Base-by-base conservation (phyloP, 1,284 basidiomycete species). In the Malassezia slooffiae region DNA sequence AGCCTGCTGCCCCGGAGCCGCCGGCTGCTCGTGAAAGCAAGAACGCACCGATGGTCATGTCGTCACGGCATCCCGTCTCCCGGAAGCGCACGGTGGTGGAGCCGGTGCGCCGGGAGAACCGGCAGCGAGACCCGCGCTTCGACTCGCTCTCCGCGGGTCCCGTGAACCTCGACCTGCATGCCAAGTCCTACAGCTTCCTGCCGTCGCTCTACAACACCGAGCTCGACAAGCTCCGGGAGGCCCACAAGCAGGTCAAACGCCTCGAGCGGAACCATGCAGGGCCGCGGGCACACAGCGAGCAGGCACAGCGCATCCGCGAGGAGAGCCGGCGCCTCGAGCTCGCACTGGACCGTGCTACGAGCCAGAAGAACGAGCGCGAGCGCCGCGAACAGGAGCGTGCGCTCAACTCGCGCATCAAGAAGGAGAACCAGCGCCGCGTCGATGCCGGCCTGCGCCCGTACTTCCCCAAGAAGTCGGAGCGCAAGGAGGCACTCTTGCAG, bases 91-190 rank as follows among this genome's bases (percentile, higher is more conserved):
- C 74, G n/a, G 81, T 86, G 1, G 77, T 90, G 6, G 83, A 88
- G 50, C 76, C 79, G 4, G 74, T 23, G 15, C 35, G 27, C 8
- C 34, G 77, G 33, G 77, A 79, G 51, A 67, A 75, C 26, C 76
- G 80, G 66, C 71, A 80, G 9, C 80, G 90, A 30, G 90, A 96
- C 72, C 90, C 91, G 3, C 80, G 90, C 34, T 96, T 96, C 72
- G 75, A 85, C 21, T 76, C 80, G 10, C 71, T 85, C 10, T 75
- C 74, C 2, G 70, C 80, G 5, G 86, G 86, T n/a, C 74, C 79
- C 46, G 79, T 82, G 54, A 79, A 82, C 34, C 60, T 76, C 0
- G 73, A 80, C 41, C 78, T 80, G 20, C 91, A 88, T 66, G 75
- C 76, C 15, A 71, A 78, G 34, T 80, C 81, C 22, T 96, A 95